phyloP scores from a whole-genome alignment of 2,329 filamentous ascomycete species.

The Colletotrichum cereale region DNA sequence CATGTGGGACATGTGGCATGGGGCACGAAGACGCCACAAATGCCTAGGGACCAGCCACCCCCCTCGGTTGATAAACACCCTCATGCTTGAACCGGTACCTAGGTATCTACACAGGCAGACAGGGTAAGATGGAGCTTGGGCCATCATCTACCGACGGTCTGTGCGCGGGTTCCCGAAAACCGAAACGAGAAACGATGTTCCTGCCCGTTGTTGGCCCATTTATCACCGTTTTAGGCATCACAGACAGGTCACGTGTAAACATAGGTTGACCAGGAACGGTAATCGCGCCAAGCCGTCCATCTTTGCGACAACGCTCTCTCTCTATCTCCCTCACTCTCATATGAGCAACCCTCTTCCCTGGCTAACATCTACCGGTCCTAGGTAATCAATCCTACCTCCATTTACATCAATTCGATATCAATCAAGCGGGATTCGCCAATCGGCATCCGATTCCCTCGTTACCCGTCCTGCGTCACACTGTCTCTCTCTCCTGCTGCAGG shows the following conservation, averaged over 20 bases:
- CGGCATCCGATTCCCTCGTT: neutral
- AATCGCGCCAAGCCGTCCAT: neutral
- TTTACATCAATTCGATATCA: neutral
- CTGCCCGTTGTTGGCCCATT: neutral
- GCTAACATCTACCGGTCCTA: too few species aligned
- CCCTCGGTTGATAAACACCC: neutral
- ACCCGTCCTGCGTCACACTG: neutral
- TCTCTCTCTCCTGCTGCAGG: neutral
- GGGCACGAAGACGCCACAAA: neutral
- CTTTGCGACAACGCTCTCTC: neutral
- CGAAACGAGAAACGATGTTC: too few species aligned
- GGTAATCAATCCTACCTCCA: neutral
- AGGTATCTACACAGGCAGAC: too few species aligned
- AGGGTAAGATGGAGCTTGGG: slow-evolving; percentile 20
- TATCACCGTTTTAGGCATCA: neutral
- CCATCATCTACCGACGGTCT: neutral
- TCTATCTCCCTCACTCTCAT: neutral
- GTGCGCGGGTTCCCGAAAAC: neutral
- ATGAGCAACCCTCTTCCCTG: neutral
- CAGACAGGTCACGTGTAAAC: slow-evolving; percentile 20
- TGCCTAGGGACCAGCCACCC: neutral
- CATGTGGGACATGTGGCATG: neutral
- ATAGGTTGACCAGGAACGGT: neutral
- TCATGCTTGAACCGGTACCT: neutral
- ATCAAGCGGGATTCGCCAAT: neutral